Base-by-base conservation (phyloP, 1,139 yeast genomes). In the Nematodospora anomalae region DNA sequence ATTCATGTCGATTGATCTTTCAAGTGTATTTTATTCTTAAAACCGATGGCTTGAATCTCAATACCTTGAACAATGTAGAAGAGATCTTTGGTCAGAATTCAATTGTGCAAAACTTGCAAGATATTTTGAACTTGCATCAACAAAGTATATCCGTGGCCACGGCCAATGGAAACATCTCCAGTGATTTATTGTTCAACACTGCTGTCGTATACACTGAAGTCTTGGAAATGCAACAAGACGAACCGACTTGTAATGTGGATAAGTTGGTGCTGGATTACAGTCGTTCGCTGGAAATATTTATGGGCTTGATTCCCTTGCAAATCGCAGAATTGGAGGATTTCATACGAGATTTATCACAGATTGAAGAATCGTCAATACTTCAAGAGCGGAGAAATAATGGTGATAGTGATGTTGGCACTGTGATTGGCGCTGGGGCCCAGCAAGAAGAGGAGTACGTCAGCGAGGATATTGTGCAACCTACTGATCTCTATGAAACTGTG, bases 121-220 rank as follows among this genome's bases (percentile, higher is more conserved):
- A 44, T 8, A 62, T 76, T 13, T 57, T 68, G 6, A 39, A 41
- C n/a, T 59, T 62, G 10, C 79, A 71, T 47, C 73, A 71, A 39
- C 41, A 42, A 4, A 64, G 76, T 1, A 43, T 71, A 16, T 47
- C 43, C 2, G 41, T 58, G n/a, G 45, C 43, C 4, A 37, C 40
- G 16, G 22, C 42, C 4, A 41, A 44, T 3, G 15, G n/a, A 1
- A 20, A 38, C 2, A 44, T 59, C 3, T 66, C 70, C 8, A 49
- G 59, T 47, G 80, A 74, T 50, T 57, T 74, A 36, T 51, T 66
- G 18, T 74, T 60, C 52, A 77, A 76, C 44, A 55, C 67, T 14
- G 77, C 71, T 0, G 51, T 74, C 32, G 76, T 71, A 2, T 72
- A 71, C 42, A 66, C 67, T 6, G 80, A 76, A 41, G 62, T 63